phyloP scores from a whole-genome alignment of 208 protist species.

The Histomonas meleagridis region DNA sequence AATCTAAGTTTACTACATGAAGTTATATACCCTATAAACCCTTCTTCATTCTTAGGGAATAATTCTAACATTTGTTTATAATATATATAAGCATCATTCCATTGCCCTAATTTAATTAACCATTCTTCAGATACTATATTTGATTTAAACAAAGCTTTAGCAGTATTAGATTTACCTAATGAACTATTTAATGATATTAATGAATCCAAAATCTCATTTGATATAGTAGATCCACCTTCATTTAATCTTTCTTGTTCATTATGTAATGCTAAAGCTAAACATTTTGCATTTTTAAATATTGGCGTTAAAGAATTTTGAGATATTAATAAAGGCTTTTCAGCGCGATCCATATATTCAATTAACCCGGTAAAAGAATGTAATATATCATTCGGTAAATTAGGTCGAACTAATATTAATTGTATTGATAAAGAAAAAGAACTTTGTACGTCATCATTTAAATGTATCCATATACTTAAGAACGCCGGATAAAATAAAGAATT shows the following conservation, averaged over 20 bases:
- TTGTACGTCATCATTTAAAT: not conserved
- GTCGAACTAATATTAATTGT: not conserved
- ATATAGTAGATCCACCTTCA: not conserved
- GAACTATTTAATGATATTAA: not conserved
- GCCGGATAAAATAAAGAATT: not conserved
- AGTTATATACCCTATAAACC: not conserved
- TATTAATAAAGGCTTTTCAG: not conserved
- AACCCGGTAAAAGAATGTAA: not conserved
- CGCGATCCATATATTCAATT: not conserved
- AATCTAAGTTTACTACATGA: not conserved
- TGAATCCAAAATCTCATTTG: not conserved
- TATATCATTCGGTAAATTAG: not conserved
- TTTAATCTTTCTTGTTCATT: conserved; percentile 6
- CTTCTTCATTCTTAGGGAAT: not conserved
- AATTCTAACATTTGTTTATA: not conserved
- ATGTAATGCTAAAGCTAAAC: not conserved
- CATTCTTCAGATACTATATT: not conserved
- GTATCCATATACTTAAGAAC: not conserved
- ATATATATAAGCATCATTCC: not conserved
- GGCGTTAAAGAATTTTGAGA: not conserved
- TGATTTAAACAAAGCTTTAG: not conserved
- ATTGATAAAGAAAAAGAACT: not conserved
- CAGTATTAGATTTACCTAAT: not conserved
- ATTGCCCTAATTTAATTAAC: not conserved
- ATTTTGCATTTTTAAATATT: not conserved